Conservation (phyloP, 768 basidiomycete species). For the Scleroderma citrinum region DNA sequence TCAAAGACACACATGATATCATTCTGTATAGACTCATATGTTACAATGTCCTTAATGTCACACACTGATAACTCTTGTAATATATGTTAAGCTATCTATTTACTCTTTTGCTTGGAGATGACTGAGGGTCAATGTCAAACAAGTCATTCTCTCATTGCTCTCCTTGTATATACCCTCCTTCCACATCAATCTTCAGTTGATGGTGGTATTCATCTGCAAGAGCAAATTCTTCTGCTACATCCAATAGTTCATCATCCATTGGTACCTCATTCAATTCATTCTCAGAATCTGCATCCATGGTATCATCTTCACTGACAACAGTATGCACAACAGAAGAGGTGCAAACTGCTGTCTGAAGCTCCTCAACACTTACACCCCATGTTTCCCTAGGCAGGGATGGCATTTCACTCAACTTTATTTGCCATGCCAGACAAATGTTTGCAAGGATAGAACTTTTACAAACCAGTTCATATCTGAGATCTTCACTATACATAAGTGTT, state of each 20-base stretch:
- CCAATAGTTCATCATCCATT: conserved; percentile 3
- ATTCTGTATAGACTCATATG: too few species aligned
- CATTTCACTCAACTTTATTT: background rate
- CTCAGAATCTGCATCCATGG: background rate
- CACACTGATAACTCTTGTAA: too few species aligned
- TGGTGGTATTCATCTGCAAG: conserved; percentile 3
- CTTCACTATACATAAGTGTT: background rate
- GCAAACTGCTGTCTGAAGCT: background rate
- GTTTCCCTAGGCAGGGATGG: background rate
- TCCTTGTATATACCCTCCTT: background rate
- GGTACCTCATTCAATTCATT: background rate
- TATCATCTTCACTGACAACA: background rate
- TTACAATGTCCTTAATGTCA: too few species aligned
- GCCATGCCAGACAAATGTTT: background rate
- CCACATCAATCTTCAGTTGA: background rate
- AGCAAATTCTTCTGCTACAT: conserved; percentile 7
- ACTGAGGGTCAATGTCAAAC: background rate
- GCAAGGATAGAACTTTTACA: background rate
- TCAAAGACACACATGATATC: too few species aligned
- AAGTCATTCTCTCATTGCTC: background rate
- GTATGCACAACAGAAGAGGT: background rate
- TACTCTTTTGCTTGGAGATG: background rate
- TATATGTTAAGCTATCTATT: background rate
- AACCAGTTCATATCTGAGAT: background rate
- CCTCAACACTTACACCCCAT: background rate